Base-by-base conservation (phyloP, 805 yeast genomes). In the Kodamaea kakaduensis region DNA sequence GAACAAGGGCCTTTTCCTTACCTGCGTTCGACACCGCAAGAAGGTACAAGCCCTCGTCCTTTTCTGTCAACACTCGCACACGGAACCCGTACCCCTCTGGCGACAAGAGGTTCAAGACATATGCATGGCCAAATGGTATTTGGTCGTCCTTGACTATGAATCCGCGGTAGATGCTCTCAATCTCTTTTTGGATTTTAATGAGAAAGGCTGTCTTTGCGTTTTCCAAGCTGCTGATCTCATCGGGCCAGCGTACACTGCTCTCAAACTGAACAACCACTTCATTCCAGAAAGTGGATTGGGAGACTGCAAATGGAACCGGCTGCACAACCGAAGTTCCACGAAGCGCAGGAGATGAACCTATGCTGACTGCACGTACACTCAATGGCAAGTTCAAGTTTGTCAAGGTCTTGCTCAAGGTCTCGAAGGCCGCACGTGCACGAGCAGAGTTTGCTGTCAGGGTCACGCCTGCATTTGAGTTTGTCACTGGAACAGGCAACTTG, bases 161-260 rank as follows among this genome's bases (percentile, higher is more conserved):
- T 1, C 83, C 64, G 31, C 63, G 65, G 53, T 83, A 84, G 12
- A 60, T 61, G 9, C 79, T 69, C 34, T 76, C 75, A 34, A 77
- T 73, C 32, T 71, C 43, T 24, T 71, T 75, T 41, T 58, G 46
- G 15, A 89, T 75, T 47, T 83, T 83, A 36, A 93, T 56, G 48
- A 90, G 63, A 47, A 93, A 86, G 6, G 97, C 97, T 20, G 94
- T 77, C 53, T 93, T 93, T 10, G 95, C 83, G 50, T 83, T 81
- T 56, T 93, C 97, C 36, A 88, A 62, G 2, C 96, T 88, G 25
- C 70, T 62, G 5, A 87, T 56, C 55, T 93, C 96, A 58, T 85
- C 95, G 2, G 99, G 99, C 99, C 99, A 93, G 56, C 79, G 78
- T n/a, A 76, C 71, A 2, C 96, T 85, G 3, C 84, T 68, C 61